These are phyloP conservation scores for Parietichytrium sp. DNA, from an alignment of 108 stramenopile species.

Conservation along the genomic window DNA sequence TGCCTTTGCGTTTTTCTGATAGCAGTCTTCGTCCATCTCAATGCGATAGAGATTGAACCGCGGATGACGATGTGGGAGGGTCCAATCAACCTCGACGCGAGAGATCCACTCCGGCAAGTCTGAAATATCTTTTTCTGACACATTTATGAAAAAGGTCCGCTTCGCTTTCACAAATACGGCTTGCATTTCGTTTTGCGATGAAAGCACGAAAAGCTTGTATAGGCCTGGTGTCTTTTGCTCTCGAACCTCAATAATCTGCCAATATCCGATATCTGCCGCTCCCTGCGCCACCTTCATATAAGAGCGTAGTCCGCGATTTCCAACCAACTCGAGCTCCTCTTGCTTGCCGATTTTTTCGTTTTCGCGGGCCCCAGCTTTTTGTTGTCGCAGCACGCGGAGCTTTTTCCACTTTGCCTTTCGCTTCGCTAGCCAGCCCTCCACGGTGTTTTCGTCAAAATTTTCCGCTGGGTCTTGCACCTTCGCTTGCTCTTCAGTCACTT, in stretches of 20 bases:
- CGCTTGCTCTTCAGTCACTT: too few relatives aligned
- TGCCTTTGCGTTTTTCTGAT: constrained; percentile 55
- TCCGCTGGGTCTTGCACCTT: not conserved
- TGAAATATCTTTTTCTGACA: too few relatives aligned
- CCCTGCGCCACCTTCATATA: constrained; percentile 5
- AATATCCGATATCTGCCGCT: constrained; percentile 60
- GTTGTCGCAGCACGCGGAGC: constrained; percentile 48
- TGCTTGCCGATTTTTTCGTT: too few relatives aligned
- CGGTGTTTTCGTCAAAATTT: not conserved
- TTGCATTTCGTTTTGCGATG: not conserved
- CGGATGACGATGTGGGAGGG: constrained; percentile 76
- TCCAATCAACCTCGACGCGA: constrained; percentile 72
- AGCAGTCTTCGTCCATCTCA: constrained; percentile 73
- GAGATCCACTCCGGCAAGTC: too few relatives aligned
- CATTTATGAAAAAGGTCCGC: constrained; percentile 51
- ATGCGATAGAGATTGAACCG: constrained; percentile 74
- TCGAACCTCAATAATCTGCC: constrained; percentile 90
- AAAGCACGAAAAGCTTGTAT: constrained; percentile 79
- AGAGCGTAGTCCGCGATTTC: not conserved
- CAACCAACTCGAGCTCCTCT: not conserved
- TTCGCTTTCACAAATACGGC: constrained; percentile 41
- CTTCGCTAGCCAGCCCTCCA: constrained; percentile 76
- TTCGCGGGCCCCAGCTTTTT: constrained; percentile 60
- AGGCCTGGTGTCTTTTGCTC: constrained; percentile 67
- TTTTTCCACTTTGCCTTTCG: constrained; percentile 81